Evolutionary conservation across 1,139 yeast genomes (phyloP), one percentile per base, ranked within the genome.

Genomic region (Debaryomyces robertsiae): DNA sequence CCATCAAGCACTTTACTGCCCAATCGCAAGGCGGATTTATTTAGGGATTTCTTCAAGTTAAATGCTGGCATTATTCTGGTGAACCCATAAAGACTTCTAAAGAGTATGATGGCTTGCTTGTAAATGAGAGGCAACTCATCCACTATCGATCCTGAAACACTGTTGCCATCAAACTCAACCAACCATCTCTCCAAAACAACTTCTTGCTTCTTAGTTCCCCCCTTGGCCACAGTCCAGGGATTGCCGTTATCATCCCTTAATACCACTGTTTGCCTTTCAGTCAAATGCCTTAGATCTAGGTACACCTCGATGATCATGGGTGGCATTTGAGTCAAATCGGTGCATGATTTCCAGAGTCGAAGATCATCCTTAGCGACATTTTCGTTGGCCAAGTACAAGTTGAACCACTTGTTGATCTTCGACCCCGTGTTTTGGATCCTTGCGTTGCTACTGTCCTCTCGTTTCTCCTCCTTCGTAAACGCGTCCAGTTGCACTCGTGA

Each of bases 131-230:
- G 89, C 17, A 85, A 68, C 44, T 85, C 91, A 39, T 66, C 75
- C 3, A 60, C 50, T 1, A 58, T 46, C 9, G 59, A 52, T 10
- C 66, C 68, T 13, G 62, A 50, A 6, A 59, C 58, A 17, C 52
- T 61, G 40, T 45, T 55, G 37, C 58, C 58, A 51, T 84, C 91
- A 47, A 90, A 78, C 59, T 90, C 96, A 28, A 93, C 68, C 18
- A 89, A 69, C 98, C 98, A 93, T 44, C 98, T 73, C 58, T 93
- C 98, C 43, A 93, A 65, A 2, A 93, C 96, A 13, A 93, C 79
- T 60, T 91, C 98, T 10, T 80, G 70, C 53, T 83, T 84, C 55
- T 76, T 81, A 19, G 57, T 55, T 2, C 68, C 77, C 16, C 66
- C 70, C 36, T 53, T 73, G 29, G 64, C 66, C 32, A 65, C 80